Percentiles rank a stretch among this genome's conserved stretches.
Evolutionary conservation across 148 eudicot genomes (phyloP).

Genomic region (Amaranthus hypochondriacus): DNA sequence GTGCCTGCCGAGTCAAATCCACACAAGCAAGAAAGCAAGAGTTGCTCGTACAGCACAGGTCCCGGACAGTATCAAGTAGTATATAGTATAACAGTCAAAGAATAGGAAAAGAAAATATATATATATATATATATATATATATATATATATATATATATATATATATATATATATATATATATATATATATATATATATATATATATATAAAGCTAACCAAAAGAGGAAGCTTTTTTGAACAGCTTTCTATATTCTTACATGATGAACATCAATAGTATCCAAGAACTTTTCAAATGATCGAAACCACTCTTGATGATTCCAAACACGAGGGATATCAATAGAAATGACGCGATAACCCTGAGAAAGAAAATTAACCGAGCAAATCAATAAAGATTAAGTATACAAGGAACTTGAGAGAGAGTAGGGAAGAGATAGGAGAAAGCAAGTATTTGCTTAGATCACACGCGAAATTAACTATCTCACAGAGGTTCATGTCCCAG

Average conservation of each 20-base stretch:
- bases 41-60: neutral
- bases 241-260: conserved; percentile 50
- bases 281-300: conserved; percentile 94
- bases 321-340: conserved; percentile 89
- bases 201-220: conserved; percentile 2
- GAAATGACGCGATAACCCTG: conserved; percentile 97
- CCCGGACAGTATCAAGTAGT: neutral
- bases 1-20: too few relatives aligned
- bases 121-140: too few relatives aligned
- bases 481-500: neutral
- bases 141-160: too few relatives aligned
- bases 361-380: conserved; percentile 15
- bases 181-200: too few relatives aligned
- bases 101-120: neutral
- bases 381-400: neutral
- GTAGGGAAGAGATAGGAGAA: neutral
- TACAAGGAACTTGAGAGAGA: neutral
- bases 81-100: neutral
- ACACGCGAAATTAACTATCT: neutral
- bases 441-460: neutral
- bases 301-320: conserved; percentile 94
- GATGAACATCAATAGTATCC: conserved; percentile 92
- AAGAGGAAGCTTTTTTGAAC: neutral
- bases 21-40: too few relatives aligned
- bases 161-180: too few relatives aligned